Evolutionary conservation across 768 basidiomycete species (phyloP).

Genomic region (Sporobolomyces roseus): DNA sequence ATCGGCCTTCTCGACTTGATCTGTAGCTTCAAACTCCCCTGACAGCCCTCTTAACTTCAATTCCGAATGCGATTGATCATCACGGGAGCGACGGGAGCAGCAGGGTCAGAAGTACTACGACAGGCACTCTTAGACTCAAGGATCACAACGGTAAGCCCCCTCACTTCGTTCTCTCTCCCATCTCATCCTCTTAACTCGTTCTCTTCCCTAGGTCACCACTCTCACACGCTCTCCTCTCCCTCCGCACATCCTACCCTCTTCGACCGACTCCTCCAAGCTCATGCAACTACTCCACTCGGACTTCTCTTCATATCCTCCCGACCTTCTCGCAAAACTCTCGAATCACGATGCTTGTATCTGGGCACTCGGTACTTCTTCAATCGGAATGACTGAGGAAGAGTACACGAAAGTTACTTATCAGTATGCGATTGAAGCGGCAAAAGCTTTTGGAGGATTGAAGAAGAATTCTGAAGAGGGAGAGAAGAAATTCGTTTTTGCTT

Average conservation of each 20-base stretch:
- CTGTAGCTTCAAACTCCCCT: too few relatives aligned
- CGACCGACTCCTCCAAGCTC: conserved; percentile 16
- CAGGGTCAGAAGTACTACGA: conserved; percentile 19
- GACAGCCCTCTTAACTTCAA: too few relatives aligned
- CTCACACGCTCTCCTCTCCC: conserved; percentile 34
- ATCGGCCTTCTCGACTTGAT: too few relatives aligned
- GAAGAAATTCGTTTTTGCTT: conserved; percentile 48
- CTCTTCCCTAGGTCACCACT: conserved; percentile 17
- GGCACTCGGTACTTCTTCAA: conserved; percentile 12
- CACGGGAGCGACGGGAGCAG: conserved; percentile 27
- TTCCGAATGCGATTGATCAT: conserved; percentile 20
- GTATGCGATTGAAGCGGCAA: conserved; percentile 37
- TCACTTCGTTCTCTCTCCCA: not conserved
- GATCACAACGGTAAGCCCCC: not conserved
- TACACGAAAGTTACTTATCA: conserved; percentile 47
- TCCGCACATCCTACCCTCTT: not conserved
- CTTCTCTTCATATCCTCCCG: conserved; percentile 20
- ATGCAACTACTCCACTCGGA: conserved; percentile 19
- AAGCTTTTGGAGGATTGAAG: not conserved
- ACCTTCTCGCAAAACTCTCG: conserved; percentile 11
- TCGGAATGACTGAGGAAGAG: conserved; percentile 21
- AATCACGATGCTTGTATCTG: conserved; percentile 24
- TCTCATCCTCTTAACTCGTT: too few relatives aligned
- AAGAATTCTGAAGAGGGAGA: conserved; percentile 9
- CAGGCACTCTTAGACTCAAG: conserved; percentile 7